phyloP scores from a whole-genome alignment of 495 filamentous ascomycete species.

The Trichoderma asperelloides region DNA sequence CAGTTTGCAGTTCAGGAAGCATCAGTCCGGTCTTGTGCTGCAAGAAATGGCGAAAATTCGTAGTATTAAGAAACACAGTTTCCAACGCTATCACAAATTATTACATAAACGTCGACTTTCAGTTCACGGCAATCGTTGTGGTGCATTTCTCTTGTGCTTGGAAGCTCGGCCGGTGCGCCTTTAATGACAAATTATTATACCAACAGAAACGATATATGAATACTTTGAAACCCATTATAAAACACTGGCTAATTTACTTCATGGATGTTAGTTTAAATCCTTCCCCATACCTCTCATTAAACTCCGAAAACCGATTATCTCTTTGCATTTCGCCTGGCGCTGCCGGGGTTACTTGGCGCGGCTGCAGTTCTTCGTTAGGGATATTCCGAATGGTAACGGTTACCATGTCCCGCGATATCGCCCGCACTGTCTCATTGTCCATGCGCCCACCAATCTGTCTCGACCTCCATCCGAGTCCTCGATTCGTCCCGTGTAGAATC shows the following conservation, averaged over 20 bases:
- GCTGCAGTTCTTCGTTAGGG: not conserved
- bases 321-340: not conserved
- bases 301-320: slow-evolving; percentile 8
- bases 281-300: slow-evolving; percentile 24
- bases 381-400: not conserved
- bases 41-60: no score
- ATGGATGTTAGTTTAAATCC: slow-evolving; percentile 9
- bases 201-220: no score
- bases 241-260: slow-evolving; percentile 9
- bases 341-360: not conserved
- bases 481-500: not conserved
- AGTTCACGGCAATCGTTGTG: no score
- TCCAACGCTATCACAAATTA: no score
- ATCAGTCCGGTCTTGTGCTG: no score
- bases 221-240: no score
- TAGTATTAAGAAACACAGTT: no score
- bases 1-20: no score
- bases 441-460: slow-evolving; percentile 3
- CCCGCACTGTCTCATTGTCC: not conserved
- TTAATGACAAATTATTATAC: no score
- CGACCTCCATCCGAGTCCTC: slow-evolving; percentile 1
- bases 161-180: no score
- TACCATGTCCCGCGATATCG: slow-evolving; percentile 1
- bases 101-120: no score
- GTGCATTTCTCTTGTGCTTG: no score